Conservation (phyloP, 305 asterid species). For the Andrographis paniculata region DNA sequence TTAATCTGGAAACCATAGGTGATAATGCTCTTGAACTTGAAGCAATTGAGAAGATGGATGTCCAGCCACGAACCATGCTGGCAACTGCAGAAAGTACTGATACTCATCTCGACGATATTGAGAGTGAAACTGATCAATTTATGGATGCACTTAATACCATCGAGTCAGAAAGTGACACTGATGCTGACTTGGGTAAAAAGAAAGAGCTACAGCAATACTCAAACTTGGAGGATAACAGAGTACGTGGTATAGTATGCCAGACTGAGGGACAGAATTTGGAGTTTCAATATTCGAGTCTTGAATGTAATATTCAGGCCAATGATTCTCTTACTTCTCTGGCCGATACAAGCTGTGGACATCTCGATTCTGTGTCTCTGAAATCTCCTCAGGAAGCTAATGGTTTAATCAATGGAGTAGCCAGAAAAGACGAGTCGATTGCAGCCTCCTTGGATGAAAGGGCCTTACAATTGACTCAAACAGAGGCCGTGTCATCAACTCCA, state of each 20-base stretch:
- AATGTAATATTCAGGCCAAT: constrained; percentile 25
- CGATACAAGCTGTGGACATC: constrained; percentile 20
- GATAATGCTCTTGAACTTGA: constrained; percentile 26
- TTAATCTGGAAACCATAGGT: constrained; percentile 25
- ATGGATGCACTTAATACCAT: constrained; percentile 88
- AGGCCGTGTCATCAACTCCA: constrained; percentile 19
- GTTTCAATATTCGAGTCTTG: constrained; percentile 28
- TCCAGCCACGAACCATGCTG: constrained; percentile 22
- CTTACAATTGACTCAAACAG: constrained; percentile 33
- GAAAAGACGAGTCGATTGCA: neutral
- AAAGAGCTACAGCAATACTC: constrained; percentile 31
- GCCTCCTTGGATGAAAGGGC: constrained; percentile 19
- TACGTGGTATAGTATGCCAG: constrained; percentile 22
- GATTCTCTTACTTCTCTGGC: constrained; percentile 25
- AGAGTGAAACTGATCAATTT: constrained; percentile 70
- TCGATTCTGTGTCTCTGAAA: constrained; percentile 18
- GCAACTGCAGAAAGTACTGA: constrained; percentile 22
- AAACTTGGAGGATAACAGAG: constrained; percentile 33
- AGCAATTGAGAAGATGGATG: constrained; percentile 24
- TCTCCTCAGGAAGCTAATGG: constrained; percentile 16
- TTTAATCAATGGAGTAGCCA: constrained; percentile 13
- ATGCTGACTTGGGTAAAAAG: constrained; percentile 45
- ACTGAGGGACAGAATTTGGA: constrained; percentile 19
- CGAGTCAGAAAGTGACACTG: constrained; percentile 76
- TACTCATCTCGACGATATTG: constrained; percentile 43